These are phyloP conservation scores for Bassia scoparia DNA, from an alignment of 148 eudicot genomes.

Conservation along the genomic window DNA sequence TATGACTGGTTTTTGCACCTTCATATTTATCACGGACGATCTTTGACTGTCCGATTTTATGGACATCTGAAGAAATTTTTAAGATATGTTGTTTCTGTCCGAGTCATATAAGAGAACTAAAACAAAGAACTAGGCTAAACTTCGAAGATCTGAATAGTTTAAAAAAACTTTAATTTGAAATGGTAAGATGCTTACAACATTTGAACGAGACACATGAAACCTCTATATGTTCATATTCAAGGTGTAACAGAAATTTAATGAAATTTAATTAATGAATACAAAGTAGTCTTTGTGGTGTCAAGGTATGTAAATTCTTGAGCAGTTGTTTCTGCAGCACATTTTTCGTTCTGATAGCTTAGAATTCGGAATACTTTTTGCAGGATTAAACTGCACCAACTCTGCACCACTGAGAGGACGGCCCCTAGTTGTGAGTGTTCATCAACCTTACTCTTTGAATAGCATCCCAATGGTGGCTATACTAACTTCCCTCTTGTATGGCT, in stretches of 20 bases:
- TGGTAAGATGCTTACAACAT: neutral
- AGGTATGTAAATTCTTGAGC: neutral
- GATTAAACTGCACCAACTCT: conserved; percentile 2
- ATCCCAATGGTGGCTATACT: neutral
- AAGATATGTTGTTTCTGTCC: neutral
- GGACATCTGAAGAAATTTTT: neutral
- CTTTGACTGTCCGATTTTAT: neutral
- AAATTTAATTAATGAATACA: too few relatives aligned
- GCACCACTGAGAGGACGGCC: conserved; percentile 23
- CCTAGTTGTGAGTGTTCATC: conserved; percentile 14
- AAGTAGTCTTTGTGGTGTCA: neutral
- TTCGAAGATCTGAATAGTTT: neutral
- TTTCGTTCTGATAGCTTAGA: neutral
- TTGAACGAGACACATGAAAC: neutral
- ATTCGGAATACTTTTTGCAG: conserved; percentile 13
- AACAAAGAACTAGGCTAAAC: neutral
- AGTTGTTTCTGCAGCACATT: neutral
- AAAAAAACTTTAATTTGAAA: neutral
- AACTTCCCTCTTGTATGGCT: too few relatives aligned
- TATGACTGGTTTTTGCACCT: neutral
- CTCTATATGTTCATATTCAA: neutral
- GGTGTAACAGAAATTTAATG: too few relatives aligned
- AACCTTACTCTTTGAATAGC: neutral
- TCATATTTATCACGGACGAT: neutral
- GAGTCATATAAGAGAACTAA: neutral